Conservation (phyloP, 805 yeast species). For the Nakazawaea populi region DNA sequence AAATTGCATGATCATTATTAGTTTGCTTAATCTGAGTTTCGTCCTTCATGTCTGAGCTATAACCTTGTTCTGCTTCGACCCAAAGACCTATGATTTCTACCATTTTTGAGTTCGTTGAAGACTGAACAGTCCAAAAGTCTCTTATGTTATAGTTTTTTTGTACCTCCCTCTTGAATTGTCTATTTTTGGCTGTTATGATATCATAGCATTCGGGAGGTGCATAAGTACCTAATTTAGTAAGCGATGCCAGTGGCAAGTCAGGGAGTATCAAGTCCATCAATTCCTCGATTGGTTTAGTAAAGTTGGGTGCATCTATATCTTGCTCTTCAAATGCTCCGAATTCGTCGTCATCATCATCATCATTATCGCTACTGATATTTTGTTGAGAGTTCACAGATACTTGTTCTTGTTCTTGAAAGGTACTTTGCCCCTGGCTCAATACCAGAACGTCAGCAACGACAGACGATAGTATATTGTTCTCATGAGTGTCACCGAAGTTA, state of each 20-base stretch:
- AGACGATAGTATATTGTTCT: too few relatives aligned
- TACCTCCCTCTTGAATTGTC: not conserved
- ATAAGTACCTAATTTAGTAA: not conserved
- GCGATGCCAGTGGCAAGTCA: not conserved
- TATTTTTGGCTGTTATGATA: not conserved
- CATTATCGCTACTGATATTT: not conserved
- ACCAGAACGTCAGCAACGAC: too few relatives aligned
- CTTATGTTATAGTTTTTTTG: slow-evolving; percentile 1
- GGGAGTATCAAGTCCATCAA: not conserved
- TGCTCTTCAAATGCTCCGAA: slow-evolving; percentile 10
- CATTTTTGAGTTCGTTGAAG: not conserved
- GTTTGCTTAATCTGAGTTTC: not conserved
- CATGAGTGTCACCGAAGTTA: too few relatives aligned
- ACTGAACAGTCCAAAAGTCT: not conserved
- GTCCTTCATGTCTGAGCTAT: not conserved
- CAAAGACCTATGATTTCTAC: not conserved
- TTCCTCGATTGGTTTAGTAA: not conserved
- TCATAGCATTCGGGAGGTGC: not conserved
- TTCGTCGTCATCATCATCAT: slow-evolving; percentile 4
- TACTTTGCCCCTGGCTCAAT: too few relatives aligned
- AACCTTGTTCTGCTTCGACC: not conserved
- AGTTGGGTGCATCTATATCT: not conserved
- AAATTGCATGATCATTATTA: not conserved
- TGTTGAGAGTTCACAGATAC: too few relatives aligned
- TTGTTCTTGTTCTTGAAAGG: too few relatives aligned